Conservation (phyloP, 495 filamentous ascomycete species). For the Parathielavia hyrcaniae region DNA sequence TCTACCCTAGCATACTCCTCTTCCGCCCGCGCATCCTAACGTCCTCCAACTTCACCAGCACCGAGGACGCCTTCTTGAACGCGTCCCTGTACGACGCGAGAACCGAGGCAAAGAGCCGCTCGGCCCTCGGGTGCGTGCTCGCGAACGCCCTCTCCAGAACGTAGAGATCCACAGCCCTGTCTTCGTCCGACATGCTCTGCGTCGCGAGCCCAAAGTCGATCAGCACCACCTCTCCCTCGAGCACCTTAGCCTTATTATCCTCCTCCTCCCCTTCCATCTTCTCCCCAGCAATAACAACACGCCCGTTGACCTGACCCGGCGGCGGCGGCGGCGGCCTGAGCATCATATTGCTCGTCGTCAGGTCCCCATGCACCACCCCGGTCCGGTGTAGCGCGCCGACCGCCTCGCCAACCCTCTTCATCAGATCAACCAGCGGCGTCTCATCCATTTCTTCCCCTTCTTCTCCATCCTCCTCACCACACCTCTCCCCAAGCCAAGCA, state of each 20-base stretch:
- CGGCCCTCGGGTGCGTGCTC: constrained; percentile 85
- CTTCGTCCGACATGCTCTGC: constrained; percentile 80
- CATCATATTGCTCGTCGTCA: constrained; percentile 98
- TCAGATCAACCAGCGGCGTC: constrained; percentile 45
- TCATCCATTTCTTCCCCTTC: constrained; percentile 27
- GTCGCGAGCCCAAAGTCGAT: constrained; percentile 94
- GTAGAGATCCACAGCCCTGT: constrained; percentile 93
- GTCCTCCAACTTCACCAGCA: constrained; percentile 73
- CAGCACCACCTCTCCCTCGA: constrained; percentile 71
- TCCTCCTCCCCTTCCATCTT: constrained; percentile 10
- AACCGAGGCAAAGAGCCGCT: constrained; percentile 60
- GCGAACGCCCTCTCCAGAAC: constrained; percentile 94
- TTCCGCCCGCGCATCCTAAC: constrained; percentile 95
- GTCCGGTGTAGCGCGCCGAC: constrained; percentile 75
- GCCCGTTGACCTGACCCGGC: constrained; percentile 6
- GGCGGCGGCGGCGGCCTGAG: constrained; percentile 43
- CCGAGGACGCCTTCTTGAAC: constrained; percentile 47
- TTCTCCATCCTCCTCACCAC: constrained; percentile 32
- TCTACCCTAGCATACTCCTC: constrained; percentile 87
- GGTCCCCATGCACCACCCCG: constrained; percentile 87
- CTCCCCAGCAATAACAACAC: no score
- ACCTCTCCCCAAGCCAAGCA: constrained; percentile 49
- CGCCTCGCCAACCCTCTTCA: constrained; percentile 64
- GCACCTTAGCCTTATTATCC: constrained; percentile 26
- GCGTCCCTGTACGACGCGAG: constrained; percentile 50